Percentiles rank a stretch among this genome's conserved stretches.
phyloP scores from a whole-genome alignment of 2,329 filamentous ascomycete species.

The Lachnellula hyalina region DNA sequence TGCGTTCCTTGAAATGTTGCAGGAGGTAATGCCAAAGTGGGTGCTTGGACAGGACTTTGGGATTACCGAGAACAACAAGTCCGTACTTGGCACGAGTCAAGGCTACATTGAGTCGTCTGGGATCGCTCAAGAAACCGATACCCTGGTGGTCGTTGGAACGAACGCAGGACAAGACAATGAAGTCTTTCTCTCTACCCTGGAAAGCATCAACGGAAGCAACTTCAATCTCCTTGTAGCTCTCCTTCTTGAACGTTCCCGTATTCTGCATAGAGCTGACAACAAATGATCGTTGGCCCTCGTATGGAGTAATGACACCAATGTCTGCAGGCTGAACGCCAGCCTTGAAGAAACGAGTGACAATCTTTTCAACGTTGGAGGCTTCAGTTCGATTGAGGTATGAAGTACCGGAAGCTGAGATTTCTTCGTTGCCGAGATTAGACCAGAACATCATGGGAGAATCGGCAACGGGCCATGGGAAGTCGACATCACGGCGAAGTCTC shows the following conservation, averaged over 20 bases:
- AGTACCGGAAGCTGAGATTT: conserved; percentile 95
- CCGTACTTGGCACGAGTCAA: conserved; percentile 96
- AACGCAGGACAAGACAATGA: conserved; percentile 95
- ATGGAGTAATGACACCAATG: conserved; percentile 97
- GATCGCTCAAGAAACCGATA: conserved; percentile 97
- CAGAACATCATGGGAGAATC: conserved; percentile 99
- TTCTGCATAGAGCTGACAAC: conserved; percentile 99
- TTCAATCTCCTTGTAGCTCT: conserved; percentile 97
- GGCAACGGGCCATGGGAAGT: conserved; percentile 94
- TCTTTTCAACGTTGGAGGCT: conserved; percentile 96
- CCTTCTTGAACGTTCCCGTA: conserved; percentile 95
- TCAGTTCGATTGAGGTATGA: conserved; percentile 98
- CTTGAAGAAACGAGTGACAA: conserved; percentile 97
- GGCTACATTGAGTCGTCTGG: conserved; percentile 93
- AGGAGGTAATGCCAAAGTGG: conserved; percentile 95
- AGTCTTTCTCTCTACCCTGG: conserved; percentile 98
- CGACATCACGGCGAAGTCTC: conserved; percentile 84
- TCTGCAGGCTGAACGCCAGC: conserved; percentile 89
- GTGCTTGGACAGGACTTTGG: conserved; percentile 95
- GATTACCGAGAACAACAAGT: conserved; percentile 92
- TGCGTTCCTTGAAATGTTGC: conserved; percentile 93
- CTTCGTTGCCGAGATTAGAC: conserved; percentile 95
- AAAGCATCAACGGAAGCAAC: conserved; percentile 98
- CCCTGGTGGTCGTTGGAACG: conserved; percentile 98
- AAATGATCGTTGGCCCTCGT: conserved; percentile 96